phyloP scores from a whole-genome alignment of 129 eudicot species.

The Solidago caesia region DNA sequence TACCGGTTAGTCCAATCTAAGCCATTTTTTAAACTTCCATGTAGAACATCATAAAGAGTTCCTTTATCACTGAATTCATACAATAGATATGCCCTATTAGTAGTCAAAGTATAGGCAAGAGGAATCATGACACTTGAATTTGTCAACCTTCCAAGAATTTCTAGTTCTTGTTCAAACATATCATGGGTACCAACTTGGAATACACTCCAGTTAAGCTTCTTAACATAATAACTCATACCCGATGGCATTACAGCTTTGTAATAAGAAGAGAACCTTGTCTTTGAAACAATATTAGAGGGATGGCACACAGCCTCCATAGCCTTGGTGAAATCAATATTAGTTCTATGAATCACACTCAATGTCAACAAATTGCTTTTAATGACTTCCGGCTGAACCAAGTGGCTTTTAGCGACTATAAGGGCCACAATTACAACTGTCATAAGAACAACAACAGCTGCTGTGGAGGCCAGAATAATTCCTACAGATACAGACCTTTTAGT shows the following conservation, averaged over 20 bases:
- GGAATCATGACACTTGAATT: conserved; percentile 87
- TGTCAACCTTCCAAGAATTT: conserved; percentile 59
- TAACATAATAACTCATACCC: conserved; percentile 57
- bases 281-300: conserved; percentile 38
- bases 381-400: conserved; percentile 35
- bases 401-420: conserved; percentile 34
- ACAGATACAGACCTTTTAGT: conserved; percentile 22
- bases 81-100: conserved; percentile 63
- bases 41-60: conserved; percentile 65
- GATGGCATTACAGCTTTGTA: conserved; percentile 82
- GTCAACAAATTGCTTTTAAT: conserved; percentile 51
- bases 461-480: conserved; percentile 43
- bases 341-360: conserved; percentile 54
- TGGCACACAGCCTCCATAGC: conserved; percentile 62
- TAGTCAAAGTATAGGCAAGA: conserved; percentile 67
- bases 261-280: conserved; percentile 64
- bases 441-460: conserved; percentile 36
- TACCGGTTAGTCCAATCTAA: conserved; percentile 88
- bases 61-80: conserved; percentile 68
- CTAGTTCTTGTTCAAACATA: conserved; percentile 60
- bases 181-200: conserved; percentile 67
- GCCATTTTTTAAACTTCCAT: conserved; percentile 33
- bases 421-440: conserved; percentile 34
- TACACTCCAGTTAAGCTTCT: conserved; percentile 73
- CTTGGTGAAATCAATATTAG: conserved; percentile 52